Conservation (phyloP, 768 basidiomycete species). For the Xerocomellus chrysenteron region DNA sequence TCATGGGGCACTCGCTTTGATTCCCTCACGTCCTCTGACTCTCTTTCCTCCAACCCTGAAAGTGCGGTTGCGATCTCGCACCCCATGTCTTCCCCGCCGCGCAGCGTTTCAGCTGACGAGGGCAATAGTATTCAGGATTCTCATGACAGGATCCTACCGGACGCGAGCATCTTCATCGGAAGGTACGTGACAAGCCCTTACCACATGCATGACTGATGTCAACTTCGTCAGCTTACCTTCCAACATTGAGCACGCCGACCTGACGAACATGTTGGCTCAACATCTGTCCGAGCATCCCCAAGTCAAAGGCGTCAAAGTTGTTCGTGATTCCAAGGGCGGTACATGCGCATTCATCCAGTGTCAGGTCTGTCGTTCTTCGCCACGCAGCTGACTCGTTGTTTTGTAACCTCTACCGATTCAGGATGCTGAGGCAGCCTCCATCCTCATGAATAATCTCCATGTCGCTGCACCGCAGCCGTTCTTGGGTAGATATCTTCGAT, state of each 20-base stretch:
- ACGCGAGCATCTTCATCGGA: conserved; percentile 83
- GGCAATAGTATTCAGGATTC: conserved; percentile 36
- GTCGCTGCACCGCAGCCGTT: conserved; percentile 58
- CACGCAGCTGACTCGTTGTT: background rate
- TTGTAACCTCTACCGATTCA: conserved; percentile 25
- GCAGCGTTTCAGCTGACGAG: conserved; percentile 17
- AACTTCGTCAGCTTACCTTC: conserved; percentile 56
- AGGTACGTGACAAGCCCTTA: conserved; percentile 46
- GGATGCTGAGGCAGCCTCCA: conserved; percentile 57
- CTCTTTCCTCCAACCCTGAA: conserved; percentile 40
- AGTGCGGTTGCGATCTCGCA: conserved; percentile 7
- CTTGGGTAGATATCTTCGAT: conserved; percentile 71
- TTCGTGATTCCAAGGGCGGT: conserved; percentile 73
- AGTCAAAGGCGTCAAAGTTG: conserved; percentile 66
- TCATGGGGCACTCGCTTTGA: conserved; percentile 77
- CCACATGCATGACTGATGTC: conserved; percentile 6
- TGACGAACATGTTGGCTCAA: conserved; percentile 57
- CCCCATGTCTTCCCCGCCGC: conserved; percentile 15
- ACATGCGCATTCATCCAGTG: conserved; percentile 87
- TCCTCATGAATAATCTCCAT: conserved; percentile 60
- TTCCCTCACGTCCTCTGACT: conserved; percentile 53
- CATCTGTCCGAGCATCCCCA: conserved; percentile 67
- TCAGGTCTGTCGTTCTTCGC: conserved; percentile 48
- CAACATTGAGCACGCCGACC: conserved; percentile 62
- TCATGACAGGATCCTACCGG: conserved; percentile 56